phyloP scores from a whole-genome alignment of 805 yeast species.

The Candida adriatica region DNA sequence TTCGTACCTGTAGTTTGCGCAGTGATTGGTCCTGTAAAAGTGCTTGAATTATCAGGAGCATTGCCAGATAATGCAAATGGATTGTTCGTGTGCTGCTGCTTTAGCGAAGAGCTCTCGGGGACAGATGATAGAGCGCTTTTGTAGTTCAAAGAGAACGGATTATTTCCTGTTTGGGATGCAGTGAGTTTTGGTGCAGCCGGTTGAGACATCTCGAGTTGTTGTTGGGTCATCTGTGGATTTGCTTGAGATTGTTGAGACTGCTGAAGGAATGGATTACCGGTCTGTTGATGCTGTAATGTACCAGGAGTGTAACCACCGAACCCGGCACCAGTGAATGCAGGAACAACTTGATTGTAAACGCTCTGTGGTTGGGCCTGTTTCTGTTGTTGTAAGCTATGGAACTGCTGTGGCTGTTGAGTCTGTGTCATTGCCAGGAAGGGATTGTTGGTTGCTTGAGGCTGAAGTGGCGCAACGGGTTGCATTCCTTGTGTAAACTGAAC shows the following conservation, averaged over 20 bases:
- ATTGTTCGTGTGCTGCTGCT: constrained; percentile 20
- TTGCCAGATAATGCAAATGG: constrained; percentile 21
- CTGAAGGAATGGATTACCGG: constrained; percentile 32
- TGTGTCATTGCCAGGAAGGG: constrained; percentile 18
- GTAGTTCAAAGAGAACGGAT: constrained; percentile 24
- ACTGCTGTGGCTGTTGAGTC: constrained; percentile 19
- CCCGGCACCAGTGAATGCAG: constrained; percentile 48
- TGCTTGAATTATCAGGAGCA: neutral
- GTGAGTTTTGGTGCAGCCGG: constrained; percentile 6
- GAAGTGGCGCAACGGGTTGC: constrained; percentile 2
- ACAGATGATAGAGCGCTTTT: constrained; percentile 8
- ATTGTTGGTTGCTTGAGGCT: constrained; percentile 16
- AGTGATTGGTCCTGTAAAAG: constrained; percentile 6
- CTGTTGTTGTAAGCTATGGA: too few species aligned
- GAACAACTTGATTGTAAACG: too few species aligned
- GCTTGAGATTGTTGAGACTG: constrained; percentile 10
- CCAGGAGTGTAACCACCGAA: constrained; percentile 42
- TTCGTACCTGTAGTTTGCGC: constrained; percentile 32
- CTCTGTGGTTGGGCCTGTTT: too few species aligned
- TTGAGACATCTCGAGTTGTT: constrained; percentile 3
- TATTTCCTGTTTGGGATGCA: constrained; percentile 22
- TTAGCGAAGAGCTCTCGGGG: constrained; percentile 7
- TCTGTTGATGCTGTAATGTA: constrained; percentile 15
- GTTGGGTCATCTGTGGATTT: constrained; percentile 6
- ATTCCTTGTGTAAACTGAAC: constrained; percentile 11